A percentile compares a stretch with the other conserved stretches of the same genome.
phyloP scores from a whole-genome alignment of 129 eudicot species.

The Solidago caesia region DNA sequence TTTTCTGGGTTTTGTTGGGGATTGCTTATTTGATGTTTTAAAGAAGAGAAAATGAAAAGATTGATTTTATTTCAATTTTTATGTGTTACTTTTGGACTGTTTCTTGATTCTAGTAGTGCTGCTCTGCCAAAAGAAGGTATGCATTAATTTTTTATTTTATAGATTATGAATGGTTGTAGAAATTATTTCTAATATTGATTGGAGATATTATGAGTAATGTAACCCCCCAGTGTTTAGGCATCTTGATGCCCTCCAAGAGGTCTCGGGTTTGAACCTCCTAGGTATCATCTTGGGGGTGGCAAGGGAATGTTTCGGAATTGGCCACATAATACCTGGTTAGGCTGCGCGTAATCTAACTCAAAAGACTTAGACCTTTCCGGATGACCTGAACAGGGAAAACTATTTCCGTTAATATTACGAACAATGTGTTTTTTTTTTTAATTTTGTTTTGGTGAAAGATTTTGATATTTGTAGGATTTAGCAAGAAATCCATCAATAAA shows the following conservation, averaged over 20 bases:
- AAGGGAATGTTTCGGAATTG: no score
- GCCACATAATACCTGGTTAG: no score
- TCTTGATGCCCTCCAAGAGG: no score
- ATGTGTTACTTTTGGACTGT: slow-evolving; percentile 46
- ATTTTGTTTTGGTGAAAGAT: background rate
- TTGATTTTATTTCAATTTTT: slow-evolving; percentile 40
- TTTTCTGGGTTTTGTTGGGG: slow-evolving; percentile 16
- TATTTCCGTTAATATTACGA: no score
- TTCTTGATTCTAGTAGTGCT: slow-evolving; percentile 43
- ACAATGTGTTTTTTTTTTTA: background rate
- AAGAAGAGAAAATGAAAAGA: slow-evolving; percentile 42
- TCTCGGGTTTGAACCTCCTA: no score
- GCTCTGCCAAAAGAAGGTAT: slow-evolving; percentile 71
- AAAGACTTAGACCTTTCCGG: no score
- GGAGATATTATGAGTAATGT: background rate
- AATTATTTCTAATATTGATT: background rate
- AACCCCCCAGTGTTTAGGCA: no score
- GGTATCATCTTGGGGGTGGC: no score
- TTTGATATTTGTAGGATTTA: slow-evolving; percentile 14
- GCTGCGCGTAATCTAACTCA: no score
- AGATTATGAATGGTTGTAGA: slow-evolving; percentile 41
- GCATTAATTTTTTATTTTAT: background rate
- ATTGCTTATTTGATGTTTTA: slow-evolving; percentile 26
- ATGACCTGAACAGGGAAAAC: no score
- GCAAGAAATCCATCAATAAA: slow-evolving; percentile 3